phyloP scores from a whole-genome alignment of 352 stramenopile genomes.

The Pythium graminicola region DNA sequence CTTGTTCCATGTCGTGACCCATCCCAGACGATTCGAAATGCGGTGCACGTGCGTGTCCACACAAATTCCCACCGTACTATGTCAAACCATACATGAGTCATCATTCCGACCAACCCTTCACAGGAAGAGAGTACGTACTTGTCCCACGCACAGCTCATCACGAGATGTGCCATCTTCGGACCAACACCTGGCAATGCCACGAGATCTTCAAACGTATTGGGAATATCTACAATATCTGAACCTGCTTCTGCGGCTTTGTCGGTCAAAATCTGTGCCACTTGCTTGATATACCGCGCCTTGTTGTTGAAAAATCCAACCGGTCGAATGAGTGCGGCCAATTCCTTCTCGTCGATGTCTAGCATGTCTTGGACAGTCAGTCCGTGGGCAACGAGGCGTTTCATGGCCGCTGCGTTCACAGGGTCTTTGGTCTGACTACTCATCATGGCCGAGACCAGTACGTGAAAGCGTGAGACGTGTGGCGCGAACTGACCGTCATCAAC shows the following conservation, averaged over 20 bases:
- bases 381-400: slow-evolving; percentile 56
- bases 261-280: slow-evolving; percentile 49
- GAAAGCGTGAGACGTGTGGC: slow-evolving; percentile 73
- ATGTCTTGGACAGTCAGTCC: slow-evolving; percentile 85
- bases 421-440: slow-evolving; percentile 97
- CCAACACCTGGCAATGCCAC: slow-evolving; percentile 91
- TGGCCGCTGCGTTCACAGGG: slow-evolving; percentile 75
- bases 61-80: slow-evolving; percentile 87
- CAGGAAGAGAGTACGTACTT: slow-evolving; percentile 38
- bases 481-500: slow-evolving; percentile 29
- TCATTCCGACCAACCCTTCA: neutral
- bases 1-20: slow-evolving; percentile 88
- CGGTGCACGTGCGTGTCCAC: slow-evolving; percentile 97
- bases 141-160: slow-evolving; percentile 90
- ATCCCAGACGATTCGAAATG: slow-evolving; percentile 93
- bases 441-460: slow-evolving; percentile 95
- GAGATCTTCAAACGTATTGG: slow-evolving; percentile 83
- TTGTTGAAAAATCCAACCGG: slow-evolving; percentile 95
- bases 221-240: slow-evolving; percentile 81
- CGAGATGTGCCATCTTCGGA: slow-evolving; percentile 96
- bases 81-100: neutral
- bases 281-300: slow-evolving; percentile 95
- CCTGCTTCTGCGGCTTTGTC: slow-evolving; percentile 24
- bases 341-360: slow-evolving; percentile 67
- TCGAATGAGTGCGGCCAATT: slow-evolving; percentile 85